phyloP scores from a whole-genome alignment of 768 basidiomycete species.

The Phaffia australis region DNA sequence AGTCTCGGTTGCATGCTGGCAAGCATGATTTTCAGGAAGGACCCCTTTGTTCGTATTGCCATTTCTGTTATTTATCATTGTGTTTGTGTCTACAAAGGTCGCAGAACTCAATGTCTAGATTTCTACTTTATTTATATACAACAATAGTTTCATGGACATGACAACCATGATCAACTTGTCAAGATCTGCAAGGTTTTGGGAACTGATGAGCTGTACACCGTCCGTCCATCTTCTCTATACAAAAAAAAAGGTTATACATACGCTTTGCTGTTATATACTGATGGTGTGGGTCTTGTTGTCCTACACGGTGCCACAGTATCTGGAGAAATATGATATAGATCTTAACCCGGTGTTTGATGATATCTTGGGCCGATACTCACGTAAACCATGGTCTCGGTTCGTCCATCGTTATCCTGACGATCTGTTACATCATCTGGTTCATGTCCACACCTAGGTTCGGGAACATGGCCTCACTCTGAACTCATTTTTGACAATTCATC shows the following conservation, averaged over 20 bases:
- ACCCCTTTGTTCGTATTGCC: slow-evolving; percentile 22
- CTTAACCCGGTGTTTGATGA: slow-evolving; percentile 4
- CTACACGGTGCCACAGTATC: slow-evolving; percentile 18
- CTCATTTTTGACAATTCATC: too few relatives aligned
- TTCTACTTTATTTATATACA: too few relatives aligned
- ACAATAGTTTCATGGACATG: slow-evolving; percentile 25
- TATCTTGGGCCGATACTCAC: neutral
- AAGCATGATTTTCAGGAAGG: slow-evolving; percentile 29
- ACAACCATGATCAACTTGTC: slow-evolving; percentile 29
- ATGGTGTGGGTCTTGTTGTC: too few relatives aligned
- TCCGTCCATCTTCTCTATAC: neutral
- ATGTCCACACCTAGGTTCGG: neutral
- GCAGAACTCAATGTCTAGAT: neutral
- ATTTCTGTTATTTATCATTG: neutral
- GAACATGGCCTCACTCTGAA: neutral
- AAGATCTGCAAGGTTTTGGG: slow-evolving; percentile 30
- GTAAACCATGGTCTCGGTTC: slow-evolving; percentile 4
- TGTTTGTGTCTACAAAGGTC: neutral
- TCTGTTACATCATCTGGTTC: neutral
- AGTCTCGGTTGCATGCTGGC: slow-evolving; percentile 29
- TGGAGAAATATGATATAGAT: slow-evolving; percentile 31
- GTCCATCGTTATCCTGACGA: neutral
- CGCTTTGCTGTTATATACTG: neutral
- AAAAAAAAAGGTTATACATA: neutral
- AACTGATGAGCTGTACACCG: slow-evolving; percentile 25